Conservation (phyloP, 1,139 yeast genomes). For the Zygoascus meyerae region DNA sequence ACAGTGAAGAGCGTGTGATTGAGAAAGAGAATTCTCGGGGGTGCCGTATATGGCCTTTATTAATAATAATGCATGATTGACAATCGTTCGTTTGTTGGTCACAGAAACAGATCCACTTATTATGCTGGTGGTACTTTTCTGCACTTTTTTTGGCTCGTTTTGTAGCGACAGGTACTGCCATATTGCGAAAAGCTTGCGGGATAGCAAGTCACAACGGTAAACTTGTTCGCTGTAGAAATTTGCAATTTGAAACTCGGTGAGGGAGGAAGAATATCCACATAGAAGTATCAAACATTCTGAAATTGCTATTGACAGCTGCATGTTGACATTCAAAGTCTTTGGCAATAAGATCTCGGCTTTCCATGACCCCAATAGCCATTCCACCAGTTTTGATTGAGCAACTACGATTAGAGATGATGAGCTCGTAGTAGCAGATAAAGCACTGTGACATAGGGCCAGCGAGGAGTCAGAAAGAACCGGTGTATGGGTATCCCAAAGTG, state of each 20-base stretch:
- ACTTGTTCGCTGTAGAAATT: too few species aligned
- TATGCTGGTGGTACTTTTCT: neutral
- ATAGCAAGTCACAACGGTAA: neutral
- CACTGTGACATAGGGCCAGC: constrained; percentile 9
- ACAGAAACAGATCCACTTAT: neutral
- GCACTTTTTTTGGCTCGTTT: neutral
- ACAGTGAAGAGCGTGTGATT: neutral
- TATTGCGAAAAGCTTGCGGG: neutral
- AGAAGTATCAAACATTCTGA: constrained; percentile 1
- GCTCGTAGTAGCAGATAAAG: neutral
- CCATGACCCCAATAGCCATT: constrained; percentile 13
- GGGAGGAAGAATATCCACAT: neutral
- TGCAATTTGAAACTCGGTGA: too few species aligned
- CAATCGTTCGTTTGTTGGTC: neutral
- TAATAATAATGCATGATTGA: neutral
- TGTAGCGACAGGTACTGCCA: constrained; percentile 2
- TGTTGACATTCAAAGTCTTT: neutral
- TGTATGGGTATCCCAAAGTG: constrained; percentile 13
- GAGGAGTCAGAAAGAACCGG: constrained; percentile 13
- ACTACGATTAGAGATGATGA: constrained; percentile 5
- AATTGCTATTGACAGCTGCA: neutral
- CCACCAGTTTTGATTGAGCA: constrained; percentile 9
- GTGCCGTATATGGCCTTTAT: neutral
- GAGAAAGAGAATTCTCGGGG: neutral
- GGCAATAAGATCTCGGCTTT: neutral